Conservation (phyloP, 164 flowering plant species). For the Magnolia kwangsiensis region DNA sequence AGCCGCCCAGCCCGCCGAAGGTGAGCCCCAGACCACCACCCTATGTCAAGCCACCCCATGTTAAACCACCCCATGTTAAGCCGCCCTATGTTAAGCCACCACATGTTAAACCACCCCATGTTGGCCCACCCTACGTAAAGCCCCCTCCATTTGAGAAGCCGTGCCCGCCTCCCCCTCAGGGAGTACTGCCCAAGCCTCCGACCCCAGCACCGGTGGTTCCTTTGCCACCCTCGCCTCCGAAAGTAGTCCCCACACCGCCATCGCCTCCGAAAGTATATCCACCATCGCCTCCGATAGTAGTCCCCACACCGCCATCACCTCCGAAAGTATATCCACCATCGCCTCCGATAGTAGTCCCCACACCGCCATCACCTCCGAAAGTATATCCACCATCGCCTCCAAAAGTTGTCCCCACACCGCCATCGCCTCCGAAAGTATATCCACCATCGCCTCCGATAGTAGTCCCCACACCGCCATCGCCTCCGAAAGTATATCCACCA, state of each 20-base stretch:
- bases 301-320: slow-evolving; percentile 3
- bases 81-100: slow-evolving; percentile 10
- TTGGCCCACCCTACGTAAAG: not conserved
- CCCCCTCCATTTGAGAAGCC: slow-evolving; percentile 3
- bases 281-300: not conserved
- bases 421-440: not conserved
- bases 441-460: slow-evolving; percentile 14
- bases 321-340: not conserved
- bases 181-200: not conserved
- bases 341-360: slow-evolving; percentile 3
- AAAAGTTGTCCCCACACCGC: not conserved
- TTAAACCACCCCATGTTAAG: not conserved
- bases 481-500: not conserved
- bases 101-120: not conserved
- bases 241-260: slow-evolving; percentile 1
- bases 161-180: slow-evolving; percentile 20
- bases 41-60: slow-evolving; percentile 1
- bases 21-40: not conserved
- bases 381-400: not conserved
- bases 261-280: slow-evolving; percentile 6
- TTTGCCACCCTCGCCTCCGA: not conserved
- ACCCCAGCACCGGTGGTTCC: not conserved
- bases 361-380: slow-evolving; percentile 11
- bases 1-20: not conserved
- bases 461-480: not conserved